Base-by-base conservation (phyloP, 2,329 filamentous ascomycete genomes). In the Metarhizium guizhouense region DNA sequence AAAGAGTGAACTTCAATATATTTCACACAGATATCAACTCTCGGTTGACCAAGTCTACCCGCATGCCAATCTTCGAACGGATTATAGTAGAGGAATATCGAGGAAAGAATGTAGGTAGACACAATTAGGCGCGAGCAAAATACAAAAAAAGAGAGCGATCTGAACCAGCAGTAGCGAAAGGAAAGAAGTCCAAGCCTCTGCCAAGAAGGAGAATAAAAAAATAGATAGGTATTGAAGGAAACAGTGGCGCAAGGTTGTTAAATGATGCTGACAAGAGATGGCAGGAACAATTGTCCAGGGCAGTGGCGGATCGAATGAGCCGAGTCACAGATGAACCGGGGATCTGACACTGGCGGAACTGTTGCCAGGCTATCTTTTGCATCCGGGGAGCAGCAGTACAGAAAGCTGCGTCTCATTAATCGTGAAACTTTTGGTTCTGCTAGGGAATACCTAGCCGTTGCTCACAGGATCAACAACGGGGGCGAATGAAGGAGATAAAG, bases 91-190 rank as follows among this genome's bases (percentile, higher is more conserved):
- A 32, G 5, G 20, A 48, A 18, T 30, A 5, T 16, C 45, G 45
- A 30, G 16, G 32, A n/a, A 48, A 14, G 45, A 14, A 48, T n/a
- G 13, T 7, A 16, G 25, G 13, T 7, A 16, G 25, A 48, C 5
- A 16, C 3, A 30, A 13, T 29, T 8, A 48, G 14, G 45, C 20
- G 16, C 45, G 25, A 48, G 32, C 45, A 30, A 29, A 48, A 34
- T 11, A 11, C 20, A 29, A 50, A 43, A 49, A 52, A 53, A 20
- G 54, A 51, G 51, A 64, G 70, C 68, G 72, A 74, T 80, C 80
- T 83, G 80, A 82, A 73, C 80, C 80, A 84, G 82, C 80, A 83
- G 81, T 58, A 56, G 59, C 57, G 45, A 56, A 59, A 56, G 55
- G 52, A 55, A 47, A 52, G 54, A 57, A 56, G 47, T 29, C 14